phyloP scores from a whole-genome alignment of 169 alveolate genomes.

The Besnoitia besnoiti region DNA sequence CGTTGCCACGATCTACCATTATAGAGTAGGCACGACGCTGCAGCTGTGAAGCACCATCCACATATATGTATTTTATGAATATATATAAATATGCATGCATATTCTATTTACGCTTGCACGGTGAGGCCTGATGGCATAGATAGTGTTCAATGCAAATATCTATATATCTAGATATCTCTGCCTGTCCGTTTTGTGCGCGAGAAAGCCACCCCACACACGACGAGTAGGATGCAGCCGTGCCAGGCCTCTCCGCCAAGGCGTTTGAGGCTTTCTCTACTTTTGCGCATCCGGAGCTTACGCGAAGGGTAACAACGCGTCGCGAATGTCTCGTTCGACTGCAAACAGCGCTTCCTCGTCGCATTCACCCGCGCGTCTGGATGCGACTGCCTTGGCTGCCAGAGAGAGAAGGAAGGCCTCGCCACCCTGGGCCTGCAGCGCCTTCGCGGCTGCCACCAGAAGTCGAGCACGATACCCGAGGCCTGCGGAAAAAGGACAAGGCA shows the following conservation, averaged over 20 bases:
- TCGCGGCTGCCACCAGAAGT: constrained; percentile 10
- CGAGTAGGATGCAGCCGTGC: too few species aligned
- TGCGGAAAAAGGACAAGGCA: not conserved
- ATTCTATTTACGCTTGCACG: too few species aligned
- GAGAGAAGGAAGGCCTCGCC: constrained; percentile 21
- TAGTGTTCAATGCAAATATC: too few species aligned
- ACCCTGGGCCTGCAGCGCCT: constrained; percentile 66
- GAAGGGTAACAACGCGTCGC: not conserved
- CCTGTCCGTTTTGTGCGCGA: too few species aligned
- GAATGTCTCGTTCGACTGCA: not conserved
- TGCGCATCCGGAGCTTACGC: too few species aligned
- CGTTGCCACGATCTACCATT: too few species aligned
- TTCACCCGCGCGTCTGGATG: not conserved
- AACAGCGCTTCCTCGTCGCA: not conserved
- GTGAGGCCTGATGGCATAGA: too few species aligned
- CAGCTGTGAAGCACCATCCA: not conserved
- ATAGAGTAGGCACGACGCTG: too few species aligned
- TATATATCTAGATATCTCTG: too few species aligned
- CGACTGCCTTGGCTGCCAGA: not conserved
- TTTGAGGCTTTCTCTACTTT: too few species aligned
- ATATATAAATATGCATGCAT: not conserved
- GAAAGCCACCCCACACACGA: too few species aligned
- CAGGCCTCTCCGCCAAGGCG: too few species aligned
- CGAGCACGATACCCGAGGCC: constrained; percentile 52
- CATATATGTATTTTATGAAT: not conserved